A percentile compares a stretch with the other conserved stretches of the same genome.
Evolutionary conservation across 169 alveolate genomes (phyloP).

Genomic region (Eimeria praecox): DNA sequence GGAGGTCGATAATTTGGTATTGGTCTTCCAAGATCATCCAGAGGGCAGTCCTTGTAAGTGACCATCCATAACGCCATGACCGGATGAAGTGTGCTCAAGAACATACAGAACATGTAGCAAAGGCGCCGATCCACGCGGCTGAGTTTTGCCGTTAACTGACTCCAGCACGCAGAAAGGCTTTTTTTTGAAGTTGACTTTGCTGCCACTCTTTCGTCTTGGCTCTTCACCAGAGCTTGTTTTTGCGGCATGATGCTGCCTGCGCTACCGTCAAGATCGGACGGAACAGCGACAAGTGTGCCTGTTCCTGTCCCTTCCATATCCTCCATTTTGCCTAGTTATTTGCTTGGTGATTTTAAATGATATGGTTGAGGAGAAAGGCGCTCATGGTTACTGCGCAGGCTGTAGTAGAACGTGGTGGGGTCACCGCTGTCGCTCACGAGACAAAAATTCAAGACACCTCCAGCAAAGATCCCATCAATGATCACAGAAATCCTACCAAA

Average conservation of each 20-base stretch:
- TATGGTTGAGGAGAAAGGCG: background rate
- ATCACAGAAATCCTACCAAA: background rate
- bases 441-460: background rate
- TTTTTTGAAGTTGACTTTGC: background rate
- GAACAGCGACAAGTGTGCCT: background rate
- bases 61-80: constrained; percentile 20
- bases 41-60: constrained; percentile 61
- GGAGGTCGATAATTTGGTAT: constrained; percentile 50
- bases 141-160: background rate
- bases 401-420: constrained; percentile 31
- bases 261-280: constrained; percentile 26
- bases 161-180: background rate
- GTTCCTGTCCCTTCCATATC: constrained; percentile 14
- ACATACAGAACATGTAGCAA: constrained; percentile 46
- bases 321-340: background rate
- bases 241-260: background rate
- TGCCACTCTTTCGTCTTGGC: constrained; percentile 20
- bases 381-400: constrained; percentile 22
- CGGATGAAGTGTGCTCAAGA: constrained; percentile 28
- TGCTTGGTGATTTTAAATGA: background rate
- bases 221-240: constrained; percentile 31
- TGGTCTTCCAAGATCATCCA: constrained; percentile 40
- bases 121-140: constrained; percentile 28
- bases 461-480: background rate
- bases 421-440: constrained; percentile 32